Evolutionary conservation across 2,329 filamentous ascomycete species (phyloP).

Genomic region (Verticillium longisporum): DNA sequence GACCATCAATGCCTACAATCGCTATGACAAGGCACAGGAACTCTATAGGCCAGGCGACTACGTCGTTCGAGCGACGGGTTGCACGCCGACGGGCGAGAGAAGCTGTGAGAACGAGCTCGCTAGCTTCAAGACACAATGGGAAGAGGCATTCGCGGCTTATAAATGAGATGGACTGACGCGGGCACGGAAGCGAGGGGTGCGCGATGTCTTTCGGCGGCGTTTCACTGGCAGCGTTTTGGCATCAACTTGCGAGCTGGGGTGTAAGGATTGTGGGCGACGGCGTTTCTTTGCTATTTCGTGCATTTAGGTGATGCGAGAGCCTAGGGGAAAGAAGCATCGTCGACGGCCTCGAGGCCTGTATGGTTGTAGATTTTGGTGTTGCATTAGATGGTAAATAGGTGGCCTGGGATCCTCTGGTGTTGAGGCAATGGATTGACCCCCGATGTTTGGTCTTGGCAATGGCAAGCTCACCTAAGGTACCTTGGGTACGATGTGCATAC

Average conservation of each 20-base stretch:
- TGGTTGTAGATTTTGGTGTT: background rate
- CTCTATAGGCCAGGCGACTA: conserved; percentile 77
- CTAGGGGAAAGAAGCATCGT: background rate
- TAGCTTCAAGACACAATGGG: conserved; percentile 40
- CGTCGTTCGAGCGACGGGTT: conserved; percentile 70
- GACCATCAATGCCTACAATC: conserved; percentile 71
- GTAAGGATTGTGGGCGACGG: background rate
- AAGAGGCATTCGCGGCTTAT: conserved; percentile 25
- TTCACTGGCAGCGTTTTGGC: conserved; percentile 1
- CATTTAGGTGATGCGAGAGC: background rate
- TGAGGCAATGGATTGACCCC: background rate
- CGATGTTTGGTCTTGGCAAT: background rate
- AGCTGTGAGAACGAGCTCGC: conserved; percentile 69
- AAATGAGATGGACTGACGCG: background rate
- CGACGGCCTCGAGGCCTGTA: background rate
- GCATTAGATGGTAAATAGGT: background rate
- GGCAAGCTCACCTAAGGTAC: background rate
- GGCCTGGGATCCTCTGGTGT: background rate
- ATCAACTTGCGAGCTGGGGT: background rate
- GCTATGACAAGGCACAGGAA: conserved; percentile 45
- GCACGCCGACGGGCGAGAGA: conserved; percentile 48
- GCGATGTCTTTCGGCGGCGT: background rate
- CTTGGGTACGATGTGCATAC: background rate
- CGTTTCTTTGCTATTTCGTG: background rate
- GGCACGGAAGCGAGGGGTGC: background rate